phyloP scores from a whole-genome alignment of 192 early-diverging fungal species.

The Coemansia sp. region DNA sequence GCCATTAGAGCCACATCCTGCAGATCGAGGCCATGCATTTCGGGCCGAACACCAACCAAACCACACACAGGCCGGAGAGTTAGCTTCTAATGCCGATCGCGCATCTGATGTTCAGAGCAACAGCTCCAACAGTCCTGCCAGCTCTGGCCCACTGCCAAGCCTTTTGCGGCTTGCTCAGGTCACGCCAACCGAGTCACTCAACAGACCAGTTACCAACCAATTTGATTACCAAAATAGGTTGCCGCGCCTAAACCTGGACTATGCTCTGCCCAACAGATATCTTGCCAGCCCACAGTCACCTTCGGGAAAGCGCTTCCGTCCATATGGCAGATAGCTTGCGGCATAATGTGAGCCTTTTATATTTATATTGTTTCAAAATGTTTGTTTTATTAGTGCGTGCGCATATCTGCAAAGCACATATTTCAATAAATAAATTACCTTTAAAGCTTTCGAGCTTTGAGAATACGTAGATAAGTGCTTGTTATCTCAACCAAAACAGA shows the following conservation, averaged over 20 bases:
- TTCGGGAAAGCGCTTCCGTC: conserved; percentile 1
- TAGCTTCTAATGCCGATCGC: background rate
- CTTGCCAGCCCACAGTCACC: background rate
- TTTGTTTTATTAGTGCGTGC: background rate
- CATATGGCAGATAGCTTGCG: background rate
- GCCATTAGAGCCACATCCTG: background rate
- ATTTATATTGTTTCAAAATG: background rate
- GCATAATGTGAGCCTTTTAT: background rate
- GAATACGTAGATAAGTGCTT: background rate
- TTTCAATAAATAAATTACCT: background rate
- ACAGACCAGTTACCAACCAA: background rate
- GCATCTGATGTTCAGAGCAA: background rate
- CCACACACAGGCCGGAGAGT: background rate
- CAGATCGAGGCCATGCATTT: background rate
- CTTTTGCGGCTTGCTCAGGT: background rate
- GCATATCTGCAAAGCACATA: background rate
- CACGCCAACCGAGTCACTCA: background rate
- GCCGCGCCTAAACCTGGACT: conserved; percentile 14
- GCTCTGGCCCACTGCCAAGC: background rate
- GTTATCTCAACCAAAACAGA: background rate
- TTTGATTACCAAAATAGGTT: conserved; percentile 1
- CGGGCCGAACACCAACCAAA: background rate
- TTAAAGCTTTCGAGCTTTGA: background rate
- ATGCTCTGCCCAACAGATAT: conserved; percentile 3
- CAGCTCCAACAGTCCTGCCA: background rate